phyloP scores from a whole-genome alignment of 2,329 filamentous ascomycete genomes.

The Elsinoe arachidis region DNA sequence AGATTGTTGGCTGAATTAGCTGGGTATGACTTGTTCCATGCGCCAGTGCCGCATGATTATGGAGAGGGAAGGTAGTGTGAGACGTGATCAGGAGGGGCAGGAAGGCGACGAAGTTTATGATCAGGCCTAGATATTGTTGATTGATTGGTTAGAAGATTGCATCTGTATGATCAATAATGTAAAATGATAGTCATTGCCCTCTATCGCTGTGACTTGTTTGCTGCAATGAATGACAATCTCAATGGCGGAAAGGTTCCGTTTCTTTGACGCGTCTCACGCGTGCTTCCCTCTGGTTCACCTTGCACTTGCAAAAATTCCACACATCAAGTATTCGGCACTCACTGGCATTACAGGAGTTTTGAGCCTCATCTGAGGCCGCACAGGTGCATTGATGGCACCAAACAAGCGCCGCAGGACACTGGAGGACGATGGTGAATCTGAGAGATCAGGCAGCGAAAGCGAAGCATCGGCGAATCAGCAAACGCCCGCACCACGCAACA shows the following conservation, averaged over 20 bases:
- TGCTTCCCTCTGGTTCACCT: background rate
- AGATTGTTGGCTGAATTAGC: constrained; percentile 11
- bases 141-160: background rate
- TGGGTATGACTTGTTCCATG: constrained; percentile 13
- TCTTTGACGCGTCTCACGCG: constrained; percentile 2
- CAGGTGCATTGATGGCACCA: background rate
- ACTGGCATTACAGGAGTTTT: too few relatives aligned
- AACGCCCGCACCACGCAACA: background rate
- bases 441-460: constrained; percentile 28
- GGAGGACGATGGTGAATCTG: constrained; percentile 15
- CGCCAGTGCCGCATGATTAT: constrained; percentile 12
- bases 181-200: background rate
- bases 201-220: background rate
- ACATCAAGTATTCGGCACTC: background rate
- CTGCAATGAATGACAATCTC: too few relatives aligned
- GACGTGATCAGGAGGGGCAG: background rate
- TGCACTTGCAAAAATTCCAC: background rate
- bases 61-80: background rate
- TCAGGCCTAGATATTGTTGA: background rate
- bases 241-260: background rate
- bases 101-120: background rate
- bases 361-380: too few relatives aligned
- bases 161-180: background rate
- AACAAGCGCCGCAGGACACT: constrained; percentile 10
- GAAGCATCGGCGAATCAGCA: background rate